Conservation (phyloP, 2,329 filamentous ascomycete genomes). For the Fusarium sp. region DNA sequence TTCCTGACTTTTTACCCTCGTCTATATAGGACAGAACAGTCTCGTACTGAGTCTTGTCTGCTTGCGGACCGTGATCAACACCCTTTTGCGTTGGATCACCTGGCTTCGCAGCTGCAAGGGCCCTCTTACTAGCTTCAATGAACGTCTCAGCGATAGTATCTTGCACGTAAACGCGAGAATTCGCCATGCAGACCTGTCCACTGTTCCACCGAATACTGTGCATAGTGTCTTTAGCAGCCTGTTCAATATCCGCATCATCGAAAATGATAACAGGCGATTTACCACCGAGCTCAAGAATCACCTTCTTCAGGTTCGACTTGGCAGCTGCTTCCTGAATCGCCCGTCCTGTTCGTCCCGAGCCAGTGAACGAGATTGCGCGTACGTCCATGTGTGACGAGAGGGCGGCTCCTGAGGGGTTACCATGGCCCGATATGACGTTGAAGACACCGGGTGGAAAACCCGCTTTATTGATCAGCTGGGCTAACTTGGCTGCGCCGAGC, state of each 20-base stretch:
- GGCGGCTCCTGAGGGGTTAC: slow-evolving; percentile 71
- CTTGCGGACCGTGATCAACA: slow-evolving; percentile 26
- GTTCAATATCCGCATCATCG: slow-evolving; percentile 55
- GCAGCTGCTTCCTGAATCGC: slow-evolving; percentile 78
- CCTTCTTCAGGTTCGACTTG: slow-evolving; percentile 69
- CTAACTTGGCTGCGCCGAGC: slow-evolving; percentile 38
- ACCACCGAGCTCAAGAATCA: slow-evolving; percentile 74
- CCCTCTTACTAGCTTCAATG: slow-evolving; percentile 5
- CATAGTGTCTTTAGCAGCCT: slow-evolving; percentile 57
- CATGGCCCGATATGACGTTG: slow-evolving; percentile 77
- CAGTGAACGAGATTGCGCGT: slow-evolving; percentile 81
- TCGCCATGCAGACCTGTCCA: slow-evolving; percentile 69
- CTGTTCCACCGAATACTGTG: slow-evolving; percentile 60
- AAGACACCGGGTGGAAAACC: slow-evolving; percentile 80
- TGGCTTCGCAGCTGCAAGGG: neutral
- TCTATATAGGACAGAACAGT: slow-evolving; percentile 20
- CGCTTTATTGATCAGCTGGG: slow-evolving; percentile 71
- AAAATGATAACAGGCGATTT: slow-evolving; percentile 73
- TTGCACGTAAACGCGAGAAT: slow-evolving; percentile 67
- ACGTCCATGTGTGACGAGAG: slow-evolving; percentile 74
- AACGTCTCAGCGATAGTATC: slow-evolving; percentile 52
- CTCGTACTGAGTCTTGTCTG: slow-evolving; percentile 24
- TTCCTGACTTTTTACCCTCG: slow-evolving; percentile 23
- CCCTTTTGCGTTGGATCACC: slow-evolving; percentile 10
- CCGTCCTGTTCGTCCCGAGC: slow-evolving; percentile 74